These are phyloP conservation scores for Trypanosoma brucei DNA, from an alignment of 208 protist genomes.

Conservation along the genomic window DNA sequence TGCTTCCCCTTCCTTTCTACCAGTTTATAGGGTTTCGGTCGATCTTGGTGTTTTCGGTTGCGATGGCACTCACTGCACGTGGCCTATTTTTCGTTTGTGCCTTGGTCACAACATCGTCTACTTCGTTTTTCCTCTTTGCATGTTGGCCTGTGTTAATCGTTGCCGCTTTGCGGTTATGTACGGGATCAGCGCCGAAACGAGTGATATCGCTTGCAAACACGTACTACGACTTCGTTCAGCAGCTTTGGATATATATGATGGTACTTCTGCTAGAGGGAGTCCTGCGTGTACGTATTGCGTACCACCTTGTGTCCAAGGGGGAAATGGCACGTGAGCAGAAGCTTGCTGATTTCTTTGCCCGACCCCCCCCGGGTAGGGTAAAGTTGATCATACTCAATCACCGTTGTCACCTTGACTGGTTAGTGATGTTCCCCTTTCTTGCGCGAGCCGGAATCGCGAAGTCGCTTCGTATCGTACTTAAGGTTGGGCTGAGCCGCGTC, in stretches of 20 bases:
- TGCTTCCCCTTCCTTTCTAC: too few relatives aligned
- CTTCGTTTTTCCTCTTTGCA: conserved; percentile 20
- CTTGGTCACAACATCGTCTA: conserved; percentile 16
- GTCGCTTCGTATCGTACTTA: conserved; percentile 67
- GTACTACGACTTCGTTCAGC: conserved; percentile 31
- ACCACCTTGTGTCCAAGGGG: conserved; percentile 55
- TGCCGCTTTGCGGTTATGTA: conserved; percentile 26
- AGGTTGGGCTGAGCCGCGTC: conserved; percentile 42
- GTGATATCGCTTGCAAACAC: conserved; percentile 25
- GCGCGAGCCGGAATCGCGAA: conserved; percentile 18
- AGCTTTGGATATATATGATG: conserved; percentile 43
- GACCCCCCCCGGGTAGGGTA: conserved; percentile 47
- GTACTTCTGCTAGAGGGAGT: conserved; percentile 44
- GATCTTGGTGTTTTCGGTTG: background rate
- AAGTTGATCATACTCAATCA: conserved; percentile 88
- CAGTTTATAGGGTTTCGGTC: too few relatives aligned
- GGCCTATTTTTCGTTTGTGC: conserved; percentile 18
- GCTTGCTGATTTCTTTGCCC: conserved; percentile 15
- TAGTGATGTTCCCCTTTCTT: conserved; percentile 41
- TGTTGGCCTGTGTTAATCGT: conserved; percentile 24
- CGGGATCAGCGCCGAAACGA: conserved; percentile 13
- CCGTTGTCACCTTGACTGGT: conserved; percentile 72
- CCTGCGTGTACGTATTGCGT: conserved; percentile 46
- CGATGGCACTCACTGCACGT: background rate
- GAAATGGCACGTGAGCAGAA: background rate